Percentiles rank a stretch among this genome's conserved stretches.
Evolutionary conservation across 139 green algal species (phyloP).

Genomic region (Ulvella scutata): DNA sequence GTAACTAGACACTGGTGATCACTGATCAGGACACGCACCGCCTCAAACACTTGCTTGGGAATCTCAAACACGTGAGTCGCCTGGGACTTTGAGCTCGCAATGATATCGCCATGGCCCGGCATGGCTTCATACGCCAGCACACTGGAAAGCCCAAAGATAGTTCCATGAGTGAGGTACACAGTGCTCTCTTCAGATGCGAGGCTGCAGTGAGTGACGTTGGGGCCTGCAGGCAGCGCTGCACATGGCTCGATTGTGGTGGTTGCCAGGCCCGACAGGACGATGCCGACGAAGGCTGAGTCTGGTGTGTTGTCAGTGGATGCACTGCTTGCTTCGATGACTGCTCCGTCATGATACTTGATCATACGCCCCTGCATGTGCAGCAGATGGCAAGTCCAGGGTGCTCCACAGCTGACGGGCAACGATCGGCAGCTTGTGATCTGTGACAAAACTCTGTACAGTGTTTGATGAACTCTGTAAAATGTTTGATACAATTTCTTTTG

Average conservation of each 20-base stretch:
- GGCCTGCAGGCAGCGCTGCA: not conserved
- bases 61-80: constrained; percentile 2
- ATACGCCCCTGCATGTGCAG: not conserved
- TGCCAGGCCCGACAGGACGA: not conserved
- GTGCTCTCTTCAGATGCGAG: too few relatives aligned
- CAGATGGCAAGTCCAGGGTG: too few relatives aligned
- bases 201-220: not conserved
- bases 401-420: too few relatives aligned
- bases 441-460: too few relatives aligned
- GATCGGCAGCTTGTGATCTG: too few relatives aligned
- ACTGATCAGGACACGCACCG: not conserved
- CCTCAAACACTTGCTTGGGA: not conserved
- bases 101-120: not conserved
- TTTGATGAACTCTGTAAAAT: too few relatives aligned
- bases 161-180: not conserved
- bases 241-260: not conserved
- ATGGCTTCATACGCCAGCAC: not conserved
- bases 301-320: not conserved
- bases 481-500: too few relatives aligned
- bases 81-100: not conserved
- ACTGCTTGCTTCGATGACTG: not conserved
- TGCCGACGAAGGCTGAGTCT: not conserved
- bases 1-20: not conserved
- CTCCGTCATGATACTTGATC: not conserved
- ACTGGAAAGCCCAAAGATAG: not conserved